Conservation (phyloP, 495 filamentous ascomycete genomes). For the Penicillium argentinense region DNA sequence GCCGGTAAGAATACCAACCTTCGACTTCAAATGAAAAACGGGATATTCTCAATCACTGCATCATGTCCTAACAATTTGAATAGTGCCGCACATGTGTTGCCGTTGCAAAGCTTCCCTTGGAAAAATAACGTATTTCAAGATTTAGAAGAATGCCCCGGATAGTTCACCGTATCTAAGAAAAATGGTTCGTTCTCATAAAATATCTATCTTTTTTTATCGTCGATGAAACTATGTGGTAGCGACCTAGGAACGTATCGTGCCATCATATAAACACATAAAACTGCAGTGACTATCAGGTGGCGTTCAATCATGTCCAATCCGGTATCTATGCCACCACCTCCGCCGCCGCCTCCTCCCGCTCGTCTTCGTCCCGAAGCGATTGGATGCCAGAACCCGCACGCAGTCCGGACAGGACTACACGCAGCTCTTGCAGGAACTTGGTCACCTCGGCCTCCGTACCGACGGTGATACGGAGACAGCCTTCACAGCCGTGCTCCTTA, state of each 20-base stretch:
- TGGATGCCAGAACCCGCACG: slow-evolving; percentile 26
- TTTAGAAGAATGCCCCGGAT: too few species aligned
- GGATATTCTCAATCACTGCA: too few species aligned
- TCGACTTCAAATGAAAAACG: too few species aligned
- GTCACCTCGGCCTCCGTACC: slow-evolving; percentile 86
- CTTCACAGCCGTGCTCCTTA: slow-evolving; percentile 84
- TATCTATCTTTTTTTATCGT: too few species aligned
- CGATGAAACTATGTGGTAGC: too few species aligned
- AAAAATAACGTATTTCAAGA: too few species aligned
- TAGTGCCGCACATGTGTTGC: neutral
- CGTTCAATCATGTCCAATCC: neutral
- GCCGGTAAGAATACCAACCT: neutral
- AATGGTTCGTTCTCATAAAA: too few species aligned
- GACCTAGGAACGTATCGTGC: too few species aligned
- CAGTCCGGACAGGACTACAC: slow-evolving; percentile 55
- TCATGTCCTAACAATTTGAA: neutral
- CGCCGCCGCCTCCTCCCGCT: slow-evolving; percentile 30
- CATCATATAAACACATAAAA: too few species aligned
- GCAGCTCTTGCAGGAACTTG: slow-evolving; percentile 68
- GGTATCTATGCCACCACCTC: slow-evolving; percentile 11
- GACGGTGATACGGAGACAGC: slow-evolving; percentile 88
- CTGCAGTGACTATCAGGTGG: too few species aligned
- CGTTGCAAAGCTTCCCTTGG: neutral
- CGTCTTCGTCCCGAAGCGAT: slow-evolving; percentile 25
- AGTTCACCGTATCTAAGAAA: too few species aligned